Base-by-base conservation (phyloP, 495 filamentous ascomycete genomes). In the Cladorrhinum samala region DNA sequence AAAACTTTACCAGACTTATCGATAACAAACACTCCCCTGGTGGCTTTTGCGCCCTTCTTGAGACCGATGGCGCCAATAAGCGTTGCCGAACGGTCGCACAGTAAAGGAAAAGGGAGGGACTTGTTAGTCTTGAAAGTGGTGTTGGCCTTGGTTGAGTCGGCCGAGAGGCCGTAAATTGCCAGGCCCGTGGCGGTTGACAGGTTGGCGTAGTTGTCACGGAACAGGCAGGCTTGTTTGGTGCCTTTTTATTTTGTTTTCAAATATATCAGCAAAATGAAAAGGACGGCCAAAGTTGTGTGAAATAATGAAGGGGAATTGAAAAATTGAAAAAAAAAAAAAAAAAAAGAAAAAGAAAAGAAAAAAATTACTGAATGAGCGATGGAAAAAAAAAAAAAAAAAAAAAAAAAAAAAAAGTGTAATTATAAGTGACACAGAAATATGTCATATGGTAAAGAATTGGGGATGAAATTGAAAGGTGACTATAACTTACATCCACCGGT, bases 151-250 rank as follows among this genome's bases (percentile, higher is more conserved):
- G 89, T 83, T 8, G 82, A 84, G 72, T 98, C 93, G 50, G 82
- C 78, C 11, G 88, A 93, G 18, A 98, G 81, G 20, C 93, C 93
- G 67, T 87, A 97, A 66, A 98, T 85, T 54, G 84, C 75, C 17
- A 48, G 41, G 42, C 93, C 92, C 27, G 79, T 83, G n/a, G 82
- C 78, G n/a, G 82, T 87, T n/a, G 82, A 89, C 42, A 98, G 77
- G 48, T 81, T 67, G n/a, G 72, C 69, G 70, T 92, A 85, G 11
- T 78, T 72, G 76, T 97, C 93, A 57, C 92, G 82, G 74, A 98
- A 97, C 54, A 91, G 74, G 70, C 93, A 96, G 46, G 78, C 93
- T 83, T 97, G 93, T 24, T 78, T 89, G 38, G 89, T 97, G 75
- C 91, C 91, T 59, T 19, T 27, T 17, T 33, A 27, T 27, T 18